A percentile compares a stretch with the other conserved stretches of the same genome.
Conservation (phyloP, 768 basidiomycete genomes). For the Mycena indigotica region DNA sequence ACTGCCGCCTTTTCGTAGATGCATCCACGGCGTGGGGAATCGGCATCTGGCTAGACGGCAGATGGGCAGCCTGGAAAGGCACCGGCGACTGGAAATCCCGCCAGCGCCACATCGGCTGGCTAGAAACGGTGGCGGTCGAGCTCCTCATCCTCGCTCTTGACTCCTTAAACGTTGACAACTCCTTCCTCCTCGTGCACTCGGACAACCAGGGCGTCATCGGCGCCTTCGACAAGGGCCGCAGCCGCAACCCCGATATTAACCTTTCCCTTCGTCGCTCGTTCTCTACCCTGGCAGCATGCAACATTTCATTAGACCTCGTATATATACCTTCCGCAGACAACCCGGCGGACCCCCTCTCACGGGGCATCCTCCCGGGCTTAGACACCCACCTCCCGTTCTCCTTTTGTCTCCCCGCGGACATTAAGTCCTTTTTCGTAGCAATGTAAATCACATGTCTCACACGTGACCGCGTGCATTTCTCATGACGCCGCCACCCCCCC, state of each 20-base stretch:
- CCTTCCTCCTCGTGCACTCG: slow-evolving; percentile 8
- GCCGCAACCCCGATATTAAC: slow-evolving; percentile 15
- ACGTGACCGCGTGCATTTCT: no score
- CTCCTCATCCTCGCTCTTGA: slow-evolving; percentile 7
- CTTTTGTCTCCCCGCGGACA: slow-evolving; percentile 8
- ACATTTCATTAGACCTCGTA: slow-evolving; percentile 8
- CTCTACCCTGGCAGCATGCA: neutral
- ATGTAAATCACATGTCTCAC: no score
- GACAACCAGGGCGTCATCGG: slow-evolving; percentile 18
- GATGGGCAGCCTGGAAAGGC: slow-evolving; percentile 22
- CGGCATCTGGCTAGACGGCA: slow-evolving; percentile 20
- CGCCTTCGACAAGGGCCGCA: no score
- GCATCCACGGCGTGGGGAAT: slow-evolving; percentile 33
- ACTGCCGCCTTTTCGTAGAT: slow-evolving; percentile 24
- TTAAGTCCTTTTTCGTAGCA: neutral
- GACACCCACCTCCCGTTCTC: neutral
- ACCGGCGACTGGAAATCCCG: slow-evolving; percentile 16
- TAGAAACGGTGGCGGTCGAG: slow-evolving; percentile 21
- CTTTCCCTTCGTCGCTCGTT: slow-evolving; percentile 16
- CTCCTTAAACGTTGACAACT: slow-evolving; percentile 10
- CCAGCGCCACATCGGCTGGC: slow-evolving; percentile 30
- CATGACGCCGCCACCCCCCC: no score
- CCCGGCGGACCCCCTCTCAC: slow-evolving; percentile 24
- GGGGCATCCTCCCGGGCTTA: slow-evolving; percentile 13
- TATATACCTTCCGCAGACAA: slow-evolving; percentile 23